These are phyloP conservation scores for Boletellus ananas DNA, from an alignment of 768 basidiomycete species.

Conservation along the genomic window DNA sequence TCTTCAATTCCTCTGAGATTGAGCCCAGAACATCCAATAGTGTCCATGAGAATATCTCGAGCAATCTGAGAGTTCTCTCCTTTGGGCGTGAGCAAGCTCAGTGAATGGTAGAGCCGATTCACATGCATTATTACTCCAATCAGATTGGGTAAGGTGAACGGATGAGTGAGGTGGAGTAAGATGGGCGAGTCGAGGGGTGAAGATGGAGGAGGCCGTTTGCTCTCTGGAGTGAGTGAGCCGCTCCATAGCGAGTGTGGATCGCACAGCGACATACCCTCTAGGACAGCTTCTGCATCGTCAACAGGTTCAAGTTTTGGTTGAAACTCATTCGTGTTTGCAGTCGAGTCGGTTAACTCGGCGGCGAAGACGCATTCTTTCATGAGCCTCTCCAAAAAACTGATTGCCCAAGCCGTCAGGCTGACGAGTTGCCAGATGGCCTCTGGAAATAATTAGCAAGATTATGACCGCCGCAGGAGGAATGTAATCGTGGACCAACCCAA, in stretches of 20 bases:
- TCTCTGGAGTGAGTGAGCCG: constrained; percentile 26
- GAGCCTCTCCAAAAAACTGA: constrained; percentile 58
- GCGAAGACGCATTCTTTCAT: constrained; percentile 49
- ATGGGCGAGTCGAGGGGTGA: constrained; percentile 35
- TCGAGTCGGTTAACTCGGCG: constrained; percentile 21
- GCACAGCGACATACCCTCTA: constrained; percentile 22
- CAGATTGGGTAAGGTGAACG: constrained; percentile 53
- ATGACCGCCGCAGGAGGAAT: background rate
- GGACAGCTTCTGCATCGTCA: constrained; percentile 21
- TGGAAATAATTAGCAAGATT: constrained; percentile 26
- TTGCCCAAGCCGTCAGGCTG: constrained; percentile 56
- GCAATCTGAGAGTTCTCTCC: constrained; percentile 64
- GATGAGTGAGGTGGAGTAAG: constrained; percentile 61
- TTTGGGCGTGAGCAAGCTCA: constrained; percentile 51
- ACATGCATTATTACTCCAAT: constrained; percentile 51
- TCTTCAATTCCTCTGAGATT: constrained; percentile 50
- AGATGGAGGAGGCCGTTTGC: constrained; percentile 8
- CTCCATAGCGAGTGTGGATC: constrained; percentile 40
- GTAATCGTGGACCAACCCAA: constrained; percentile 41
- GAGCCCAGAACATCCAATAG: constrained; percentile 62
- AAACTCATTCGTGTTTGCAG: constrained; percentile 9
- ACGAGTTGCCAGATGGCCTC: constrained; percentile 74
- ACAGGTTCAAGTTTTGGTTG: constrained; percentile 26
- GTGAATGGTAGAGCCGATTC: constrained; percentile 50
- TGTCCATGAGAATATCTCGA: constrained; percentile 57